Percentiles rank a stretch among this genome's conserved stretches.
These are phyloP conservation scores for Cicer cuneatum DNA, from an alignment of 306 rosid genomes.

Conservation along the genomic window DNA sequence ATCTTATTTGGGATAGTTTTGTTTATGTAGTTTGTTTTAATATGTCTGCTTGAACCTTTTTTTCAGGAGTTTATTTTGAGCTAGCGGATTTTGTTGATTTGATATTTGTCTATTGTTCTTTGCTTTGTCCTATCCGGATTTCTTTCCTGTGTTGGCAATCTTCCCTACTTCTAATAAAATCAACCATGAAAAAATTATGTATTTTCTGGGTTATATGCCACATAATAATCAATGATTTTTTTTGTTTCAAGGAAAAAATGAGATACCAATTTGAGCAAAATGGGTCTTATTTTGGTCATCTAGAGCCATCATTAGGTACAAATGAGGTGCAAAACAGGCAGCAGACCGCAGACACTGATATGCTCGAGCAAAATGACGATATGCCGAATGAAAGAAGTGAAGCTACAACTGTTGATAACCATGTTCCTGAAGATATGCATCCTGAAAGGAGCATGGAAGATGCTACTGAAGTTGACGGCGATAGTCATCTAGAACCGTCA, in stretches of 20 bases:
- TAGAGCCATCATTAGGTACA: constrained; percentile 28
- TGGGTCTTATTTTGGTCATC: constrained; percentile 38
- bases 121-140: constrained; percentile 4
- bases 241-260: constrained; percentile 48
- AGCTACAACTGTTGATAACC: constrained; percentile 29
- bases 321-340: constrained; percentile 37
- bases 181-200: neutral
- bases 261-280: constrained; percentile 52
- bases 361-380: constrained; percentile 37
- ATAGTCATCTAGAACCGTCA: constrained; percentile 31
- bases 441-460: constrained; percentile 37
- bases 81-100: constrained; percentile 1
- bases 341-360: constrained; percentile 35
- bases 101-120: constrained; percentile 21
- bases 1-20: neutral
- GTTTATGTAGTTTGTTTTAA: constrained; percentile 12
- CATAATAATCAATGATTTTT: neutral
- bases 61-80: neutral
- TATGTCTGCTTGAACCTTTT: neutral
- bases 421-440: constrained; percentile 30
- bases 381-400: constrained; percentile 25
- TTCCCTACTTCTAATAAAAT: neutral
- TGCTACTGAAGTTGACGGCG: constrained; percentile 32
- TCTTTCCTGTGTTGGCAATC: neutral
- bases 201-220: neutral